These are phyloP conservation scores for Candida morakotiae DNA, from an alignment of 805 yeast species.

Conservation along the genomic window DNA sequence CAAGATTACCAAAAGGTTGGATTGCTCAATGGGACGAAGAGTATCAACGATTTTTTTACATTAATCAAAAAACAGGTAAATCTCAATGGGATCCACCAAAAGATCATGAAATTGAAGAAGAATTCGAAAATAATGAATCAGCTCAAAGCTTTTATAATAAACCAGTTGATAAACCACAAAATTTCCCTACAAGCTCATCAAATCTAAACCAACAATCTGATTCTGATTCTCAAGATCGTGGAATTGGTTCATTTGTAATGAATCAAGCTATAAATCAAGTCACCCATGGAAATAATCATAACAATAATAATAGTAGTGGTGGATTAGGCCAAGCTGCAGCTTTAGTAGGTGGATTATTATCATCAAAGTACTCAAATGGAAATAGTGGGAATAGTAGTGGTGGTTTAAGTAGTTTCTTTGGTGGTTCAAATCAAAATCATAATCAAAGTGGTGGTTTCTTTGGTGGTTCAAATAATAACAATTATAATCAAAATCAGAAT, in stretches of 20 bases:
- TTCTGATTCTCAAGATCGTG: constrained; percentile 6
- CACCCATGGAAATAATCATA: constrained; percentile 2
- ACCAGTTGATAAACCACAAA: constrained; percentile 1
- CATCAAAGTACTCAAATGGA: neutral
- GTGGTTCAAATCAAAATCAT: constrained; percentile 8
- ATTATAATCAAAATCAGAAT: neutral
- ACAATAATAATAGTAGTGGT: neutral
- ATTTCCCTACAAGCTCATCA: neutral
- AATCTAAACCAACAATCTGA: neutral
- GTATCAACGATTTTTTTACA: constrained; percentile 22
- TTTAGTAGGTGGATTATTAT: constrained; percentile 7
- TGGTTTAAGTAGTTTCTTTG: constrained; percentile 6
- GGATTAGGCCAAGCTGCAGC: constrained; percentile 7
- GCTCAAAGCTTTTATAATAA: neutral
- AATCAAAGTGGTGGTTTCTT: constrained; percentile 2
- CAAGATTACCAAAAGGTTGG: constrained; percentile 28
- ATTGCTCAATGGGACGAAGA: constrained; percentile 31
- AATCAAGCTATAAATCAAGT: constrained; percentile 7
- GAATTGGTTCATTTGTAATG: constrained; percentile 9
- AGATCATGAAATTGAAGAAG: constrained; percentile 5
- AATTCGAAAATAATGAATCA: neutral
- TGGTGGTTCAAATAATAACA: constrained; percentile 6
- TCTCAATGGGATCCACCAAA: constrained; percentile 29
- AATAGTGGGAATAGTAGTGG: neutral
- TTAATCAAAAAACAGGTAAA: constrained; percentile 21